Evolutionary conservation across 441 rosid genomes (phyloP).

Genomic region (Bruguiera hainesii): DNA sequence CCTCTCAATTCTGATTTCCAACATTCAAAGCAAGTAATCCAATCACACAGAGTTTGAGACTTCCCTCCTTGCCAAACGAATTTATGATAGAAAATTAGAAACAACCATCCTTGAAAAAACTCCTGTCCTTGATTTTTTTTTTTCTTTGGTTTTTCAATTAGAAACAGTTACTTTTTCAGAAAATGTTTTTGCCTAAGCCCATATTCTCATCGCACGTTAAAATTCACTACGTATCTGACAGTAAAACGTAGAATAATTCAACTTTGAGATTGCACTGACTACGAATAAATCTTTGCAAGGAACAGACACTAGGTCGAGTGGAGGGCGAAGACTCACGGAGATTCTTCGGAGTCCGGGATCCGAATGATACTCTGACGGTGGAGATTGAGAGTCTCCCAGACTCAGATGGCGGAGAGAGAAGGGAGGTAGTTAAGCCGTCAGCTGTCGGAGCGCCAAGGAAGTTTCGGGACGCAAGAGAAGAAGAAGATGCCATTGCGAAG

Average conservation of each 20-base stretch:
- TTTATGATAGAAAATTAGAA: too few relatives aligned
- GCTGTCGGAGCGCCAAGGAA: constrained; percentile 49
- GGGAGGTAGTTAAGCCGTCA: constrained; percentile 20
- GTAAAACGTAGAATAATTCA: neutral
- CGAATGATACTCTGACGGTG: constrained; percentile 49
- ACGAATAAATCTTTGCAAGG: neutral
- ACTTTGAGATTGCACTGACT: neutral
- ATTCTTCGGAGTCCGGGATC: constrained; percentile 43
- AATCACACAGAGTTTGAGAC: too few relatives aligned
- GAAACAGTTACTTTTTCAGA: too few relatives aligned
- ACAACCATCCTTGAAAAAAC: too few relatives aligned
- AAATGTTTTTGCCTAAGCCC: too few relatives aligned
- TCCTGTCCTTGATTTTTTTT: too few relatives aligned
- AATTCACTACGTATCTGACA: too few relatives aligned
- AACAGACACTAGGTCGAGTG: neutral
- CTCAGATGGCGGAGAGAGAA: constrained; percentile 34
- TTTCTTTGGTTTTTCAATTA: too few relatives aligned
- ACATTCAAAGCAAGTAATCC: too few relatives aligned
- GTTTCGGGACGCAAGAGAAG: constrained; percentile 49
- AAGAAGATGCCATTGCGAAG: constrained; percentile 18
- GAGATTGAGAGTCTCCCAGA: constrained; percentile 47
- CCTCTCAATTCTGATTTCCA: too few relatives aligned
- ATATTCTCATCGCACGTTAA: too few relatives aligned
- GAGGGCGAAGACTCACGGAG: constrained; percentile 53
- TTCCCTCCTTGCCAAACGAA: too few relatives aligned